Percentiles rank a stretch among this genome's conserved stretches.
Conservation (phyloP, 768 basidiomycete genomes). For the Strobilomyces echinocephalus region DNA sequence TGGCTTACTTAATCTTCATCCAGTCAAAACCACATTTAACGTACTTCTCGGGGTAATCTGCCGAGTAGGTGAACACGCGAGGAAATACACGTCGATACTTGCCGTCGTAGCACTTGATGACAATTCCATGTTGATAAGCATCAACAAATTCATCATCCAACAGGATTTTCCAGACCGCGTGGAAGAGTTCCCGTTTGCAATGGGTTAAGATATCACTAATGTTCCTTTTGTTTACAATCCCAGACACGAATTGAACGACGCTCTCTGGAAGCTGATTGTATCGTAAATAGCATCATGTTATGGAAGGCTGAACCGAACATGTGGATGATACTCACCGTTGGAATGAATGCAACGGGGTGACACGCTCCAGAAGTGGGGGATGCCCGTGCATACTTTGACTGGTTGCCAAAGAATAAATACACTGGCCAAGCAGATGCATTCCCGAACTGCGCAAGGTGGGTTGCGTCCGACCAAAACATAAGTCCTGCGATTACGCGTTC, state of each 20-base stretch:
- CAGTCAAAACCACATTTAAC: neutral
- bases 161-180: neutral
- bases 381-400: neutral
- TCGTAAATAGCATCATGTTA: neutral
- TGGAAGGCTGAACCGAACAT: neutral
- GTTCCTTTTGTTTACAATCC: neutral
- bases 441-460: neutral
- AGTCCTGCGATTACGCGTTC: neutral
- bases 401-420: neutral
- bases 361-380: neutral
- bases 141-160: neutral
- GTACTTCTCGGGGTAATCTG: neutral
- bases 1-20: neutral
- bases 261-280: neutral
- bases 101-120: neutral
- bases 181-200: neutral
- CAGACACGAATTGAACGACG: neutral
- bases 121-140: neutral
- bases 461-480: neutral
- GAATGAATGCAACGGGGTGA: neutral
- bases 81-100: neutral
- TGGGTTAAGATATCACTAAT: neutral
- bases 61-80: neutral
- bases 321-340: neutral
- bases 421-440: neutral